A percentile compares a stretch with the other conserved stretches of the same genome.
Evolutionary conservation across 495 filamentous ascomycete genomes (phyloP).

Genomic region (Penicillium manginii): DNA sequence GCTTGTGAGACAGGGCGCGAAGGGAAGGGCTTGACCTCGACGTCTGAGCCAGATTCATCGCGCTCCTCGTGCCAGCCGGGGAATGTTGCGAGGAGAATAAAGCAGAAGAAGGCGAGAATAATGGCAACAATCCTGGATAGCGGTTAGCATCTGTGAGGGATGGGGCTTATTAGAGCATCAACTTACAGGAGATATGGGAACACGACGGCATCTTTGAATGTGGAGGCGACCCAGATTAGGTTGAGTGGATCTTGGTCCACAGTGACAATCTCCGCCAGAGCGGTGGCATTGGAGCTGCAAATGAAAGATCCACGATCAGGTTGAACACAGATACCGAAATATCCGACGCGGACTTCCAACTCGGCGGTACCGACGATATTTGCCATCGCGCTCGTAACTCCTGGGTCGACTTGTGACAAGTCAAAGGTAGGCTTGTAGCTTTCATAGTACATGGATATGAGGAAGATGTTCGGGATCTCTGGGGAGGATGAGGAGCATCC

Average conservation of each 20-base stretch:
- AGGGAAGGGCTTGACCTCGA: conserved; percentile 70
- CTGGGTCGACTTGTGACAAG: conserved; percentile 81
- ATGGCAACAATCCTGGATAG: conserved; percentile 65
- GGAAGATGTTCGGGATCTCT: conserved; percentile 68
- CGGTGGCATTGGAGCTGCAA: conserved; percentile 69
- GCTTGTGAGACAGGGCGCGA: conserved; percentile 69
- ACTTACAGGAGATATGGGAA: conserved; percentile 72
- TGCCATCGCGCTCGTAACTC: conserved; percentile 67
- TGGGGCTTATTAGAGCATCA: neutral
- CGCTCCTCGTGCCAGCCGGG: conserved; percentile 72
- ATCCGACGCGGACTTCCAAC: conserved; percentile 71
- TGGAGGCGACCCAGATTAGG: conserved; percentile 71
- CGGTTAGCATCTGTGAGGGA: conserved; percentile 12
- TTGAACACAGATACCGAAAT: conserved; percentile 72
- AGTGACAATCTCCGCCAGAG: conserved; percentile 62
- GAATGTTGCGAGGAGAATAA: conserved; percentile 72
- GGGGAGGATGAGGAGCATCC: conserved; percentile 73
- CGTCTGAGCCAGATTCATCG: conserved; percentile 55
- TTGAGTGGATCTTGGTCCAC: conserved; percentile 72
- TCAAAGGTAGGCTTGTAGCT: conserved; percentile 64
- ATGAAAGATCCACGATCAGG: conserved; percentile 65
- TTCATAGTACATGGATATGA: conserved; percentile 72
- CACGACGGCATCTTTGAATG: conserved; percentile 73
- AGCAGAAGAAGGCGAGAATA: conserved; percentile 69
- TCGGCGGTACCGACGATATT: conserved; percentile 67